These are phyloP conservation scores for Oxytropis ochrocephala DNA, from an alignment of 306 rosid species.

Conservation along the genomic window DNA sequence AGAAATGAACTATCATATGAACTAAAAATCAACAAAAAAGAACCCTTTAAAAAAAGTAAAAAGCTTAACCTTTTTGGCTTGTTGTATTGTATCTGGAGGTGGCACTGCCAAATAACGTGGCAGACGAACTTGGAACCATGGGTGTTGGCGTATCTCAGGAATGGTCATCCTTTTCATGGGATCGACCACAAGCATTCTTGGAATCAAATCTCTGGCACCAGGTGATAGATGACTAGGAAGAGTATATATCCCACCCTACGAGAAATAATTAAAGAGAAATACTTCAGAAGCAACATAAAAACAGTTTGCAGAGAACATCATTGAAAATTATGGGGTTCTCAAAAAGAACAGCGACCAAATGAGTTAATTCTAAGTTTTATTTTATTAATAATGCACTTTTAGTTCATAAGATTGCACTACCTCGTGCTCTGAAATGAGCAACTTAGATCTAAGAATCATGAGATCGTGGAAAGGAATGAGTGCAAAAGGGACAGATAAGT, in stretches of 20 bases:
- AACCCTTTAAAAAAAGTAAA: neutral
- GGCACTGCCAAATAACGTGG: constrained; percentile 94
- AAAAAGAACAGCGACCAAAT: neutral
- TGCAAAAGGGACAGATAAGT: neutral
- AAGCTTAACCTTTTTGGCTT: constrained; percentile 60
- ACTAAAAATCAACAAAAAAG: neutral
- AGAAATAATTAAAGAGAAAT: neutral
- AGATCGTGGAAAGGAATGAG: neutral
- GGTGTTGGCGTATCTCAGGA: constrained; percentile 88
- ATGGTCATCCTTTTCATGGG: constrained; percentile 88
- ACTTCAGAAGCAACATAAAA: constrained; percentile 17
- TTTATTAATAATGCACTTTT: neutral
- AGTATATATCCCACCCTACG: constrained; percentile 88
- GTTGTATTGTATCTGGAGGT: constrained; percentile 73
- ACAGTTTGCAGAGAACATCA: neutral
- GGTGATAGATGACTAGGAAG: constrained; percentile 88
- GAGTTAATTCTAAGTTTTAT: constrained; percentile 7
- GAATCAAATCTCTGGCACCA: constrained; percentile 85
- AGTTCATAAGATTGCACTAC: neutral
- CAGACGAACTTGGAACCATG: constrained; percentile 88
- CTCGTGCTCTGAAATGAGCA: neutral
- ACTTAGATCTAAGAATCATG: neutral
- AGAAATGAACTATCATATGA: neutral
- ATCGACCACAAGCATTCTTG: constrained; percentile 88
- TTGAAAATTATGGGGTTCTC: neutral